These are phyloP conservation scores for Komagataella phaffii DNA, from an alignment of 805 yeast species.

Conservation along the genomic window DNA sequence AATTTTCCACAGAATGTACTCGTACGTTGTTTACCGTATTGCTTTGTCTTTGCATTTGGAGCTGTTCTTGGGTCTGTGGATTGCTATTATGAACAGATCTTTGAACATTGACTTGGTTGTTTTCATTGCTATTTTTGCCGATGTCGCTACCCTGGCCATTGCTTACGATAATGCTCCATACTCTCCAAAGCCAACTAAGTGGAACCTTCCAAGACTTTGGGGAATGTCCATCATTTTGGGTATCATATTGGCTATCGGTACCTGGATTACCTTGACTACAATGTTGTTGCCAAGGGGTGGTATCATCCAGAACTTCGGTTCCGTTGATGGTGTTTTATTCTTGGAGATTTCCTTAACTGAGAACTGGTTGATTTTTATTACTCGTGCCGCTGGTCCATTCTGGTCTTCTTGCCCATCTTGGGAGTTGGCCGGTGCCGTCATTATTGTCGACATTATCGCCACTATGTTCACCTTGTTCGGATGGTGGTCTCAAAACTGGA, in stretches of 20 bases:
- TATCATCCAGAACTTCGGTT: constrained; percentile 93
- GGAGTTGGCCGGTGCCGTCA: constrained; percentile 93
- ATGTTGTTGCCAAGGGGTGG: constrained; percentile 87
- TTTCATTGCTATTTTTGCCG: constrained; percentile 94
- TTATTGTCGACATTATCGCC: constrained; percentile 80
- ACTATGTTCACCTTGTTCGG: constrained; percentile 90
- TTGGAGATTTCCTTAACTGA: constrained; percentile 90
- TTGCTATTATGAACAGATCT: constrained; percentile 81
- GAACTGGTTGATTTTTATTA: constrained; percentile 94
- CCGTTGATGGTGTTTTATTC: constrained; percentile 85
- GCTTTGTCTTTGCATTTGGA: constrained; percentile 92
- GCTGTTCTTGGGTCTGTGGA: constrained; percentile 91
- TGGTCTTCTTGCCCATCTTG: constrained; percentile 95
- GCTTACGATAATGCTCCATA: constrained; percentile 96
- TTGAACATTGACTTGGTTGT: constrained; percentile 85
- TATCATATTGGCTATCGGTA: constrained; percentile 73
- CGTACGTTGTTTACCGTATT: constrained; percentile 96
- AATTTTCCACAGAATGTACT: constrained; percentile 98
- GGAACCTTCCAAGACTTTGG: constrained; percentile 97
- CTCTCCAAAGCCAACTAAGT: constrained; percentile 86
- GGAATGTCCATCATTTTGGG: constrained; percentile 90
- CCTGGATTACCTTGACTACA: constrained; percentile 92
- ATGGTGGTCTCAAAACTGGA: constrained; percentile 97
- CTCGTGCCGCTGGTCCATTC: constrained; percentile 97
- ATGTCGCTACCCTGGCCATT: constrained; percentile 93